Evolutionary conservation across 805 yeast genomes (phyloP).

Genomic region (Cyberlindnera sargentensis): DNA sequence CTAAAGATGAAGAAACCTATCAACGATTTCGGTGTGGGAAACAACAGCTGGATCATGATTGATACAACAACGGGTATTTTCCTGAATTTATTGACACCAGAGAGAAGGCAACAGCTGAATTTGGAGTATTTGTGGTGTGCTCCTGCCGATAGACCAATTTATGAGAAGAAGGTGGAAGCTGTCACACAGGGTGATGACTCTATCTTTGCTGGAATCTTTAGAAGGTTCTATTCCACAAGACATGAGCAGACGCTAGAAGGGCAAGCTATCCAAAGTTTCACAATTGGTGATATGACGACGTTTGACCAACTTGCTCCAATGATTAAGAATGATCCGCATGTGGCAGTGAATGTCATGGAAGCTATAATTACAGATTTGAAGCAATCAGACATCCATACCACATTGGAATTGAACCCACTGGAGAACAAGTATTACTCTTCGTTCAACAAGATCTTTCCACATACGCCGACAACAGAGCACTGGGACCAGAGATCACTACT

Average conservation of each 20-base stretch:
- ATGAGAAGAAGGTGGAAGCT: constrained; percentile 6
- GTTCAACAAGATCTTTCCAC: constrained; percentile 14
- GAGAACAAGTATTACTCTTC: not conserved
- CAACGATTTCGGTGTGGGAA: constrained; percentile 45
- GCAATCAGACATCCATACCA: constrained; percentile 1
- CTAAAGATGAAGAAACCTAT: constrained; percentile 42
- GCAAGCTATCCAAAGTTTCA: constrained; percentile 10
- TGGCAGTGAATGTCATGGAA: constrained; percentile 4
- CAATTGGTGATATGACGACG: constrained; percentile 7
- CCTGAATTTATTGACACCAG: constrained; percentile 67
- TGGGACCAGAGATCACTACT: constrained; percentile 14
- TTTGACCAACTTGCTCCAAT: constrained; percentile 1
- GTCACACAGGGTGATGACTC: constrained; percentile 26
- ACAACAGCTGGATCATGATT: constrained; percentile 80
- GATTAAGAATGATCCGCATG: constrained; percentile 4
- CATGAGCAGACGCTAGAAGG: constrained; percentile 4
- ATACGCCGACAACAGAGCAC: constrained; percentile 10
- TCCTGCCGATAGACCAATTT: constrained; percentile 27
- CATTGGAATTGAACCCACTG: not conserved
- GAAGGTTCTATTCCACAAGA: constrained; percentile 32
- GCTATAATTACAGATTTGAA: constrained; percentile 4
- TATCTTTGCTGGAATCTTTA: constrained; percentile 37
- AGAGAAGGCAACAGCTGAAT: constrained; percentile 59
- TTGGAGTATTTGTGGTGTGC: constrained; percentile 60
- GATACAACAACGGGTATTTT: constrained; percentile 56